Conservation (phyloP, 257 asterid species). For the Linderniella brevidens region DNA sequence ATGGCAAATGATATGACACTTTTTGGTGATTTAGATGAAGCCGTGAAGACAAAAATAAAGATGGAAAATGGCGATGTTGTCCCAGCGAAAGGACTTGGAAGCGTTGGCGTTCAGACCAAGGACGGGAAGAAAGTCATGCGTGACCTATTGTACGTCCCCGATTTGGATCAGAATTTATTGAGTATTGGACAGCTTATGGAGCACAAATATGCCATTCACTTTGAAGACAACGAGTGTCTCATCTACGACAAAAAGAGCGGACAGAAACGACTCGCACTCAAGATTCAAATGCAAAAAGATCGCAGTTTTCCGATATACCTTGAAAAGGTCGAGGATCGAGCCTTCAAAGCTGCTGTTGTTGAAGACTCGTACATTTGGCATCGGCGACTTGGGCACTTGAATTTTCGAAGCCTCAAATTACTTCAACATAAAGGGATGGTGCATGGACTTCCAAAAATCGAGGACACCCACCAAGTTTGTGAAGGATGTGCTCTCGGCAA, state of each 20-base stretch:
- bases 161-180: slow-evolving; percentile 3
- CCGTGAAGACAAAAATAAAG: not conserved
- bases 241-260: not conserved
- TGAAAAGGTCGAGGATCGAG: not conserved
- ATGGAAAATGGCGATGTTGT: not conserved
- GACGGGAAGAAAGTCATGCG: not conserved
- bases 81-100: not conserved
- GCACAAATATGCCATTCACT: not conserved
- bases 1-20: not conserved
- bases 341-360: not conserved
- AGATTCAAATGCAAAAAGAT: not conserved
- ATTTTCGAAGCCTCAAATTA: slow-evolving; percentile 3
- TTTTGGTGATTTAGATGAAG: not conserved
- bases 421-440: slow-evolving; percentile 6
- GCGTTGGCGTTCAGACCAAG: not conserved
- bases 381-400: slow-evolving; percentile 8
- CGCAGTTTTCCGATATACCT: not conserved
- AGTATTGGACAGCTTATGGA: not conserved
- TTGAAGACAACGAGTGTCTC: not conserved
- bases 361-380: slow-evolving; percentile 1
- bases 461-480: slow-evolving; percentile 2
- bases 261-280: no score
- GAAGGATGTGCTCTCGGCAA: not conserved
- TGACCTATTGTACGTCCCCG: not conserved
- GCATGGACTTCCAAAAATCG: slow-evolving; percentile 3